These are phyloP conservation scores for Dalbergia cochinchinensis DNA, from an alignment of 306 rosid genomes.

Conservation along the genomic window DNA sequence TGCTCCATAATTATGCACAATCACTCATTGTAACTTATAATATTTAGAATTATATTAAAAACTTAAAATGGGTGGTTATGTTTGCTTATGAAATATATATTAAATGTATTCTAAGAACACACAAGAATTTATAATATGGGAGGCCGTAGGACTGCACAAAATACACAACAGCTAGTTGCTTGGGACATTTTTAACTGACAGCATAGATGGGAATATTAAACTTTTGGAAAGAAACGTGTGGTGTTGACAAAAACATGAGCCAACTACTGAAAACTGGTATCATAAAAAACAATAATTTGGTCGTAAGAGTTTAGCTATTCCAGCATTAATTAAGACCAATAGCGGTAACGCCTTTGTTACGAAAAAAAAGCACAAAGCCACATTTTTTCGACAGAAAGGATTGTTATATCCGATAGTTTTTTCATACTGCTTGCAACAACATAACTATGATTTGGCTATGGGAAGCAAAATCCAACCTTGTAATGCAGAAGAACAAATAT, in stretches of 20 bases:
- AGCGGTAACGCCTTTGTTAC: neutral
- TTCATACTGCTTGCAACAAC: slow-evolving; percentile 5
- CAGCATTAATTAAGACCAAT: neutral
- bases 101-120: too few species aligned
- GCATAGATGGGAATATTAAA: neutral
- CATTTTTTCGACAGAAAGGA: neutral
- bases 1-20: too few species aligned
- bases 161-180: neutral
- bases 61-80: too few species aligned
- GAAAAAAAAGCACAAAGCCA: neutral
- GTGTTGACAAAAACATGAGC: slow-evolving; percentile 1
- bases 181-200: slow-evolving; percentile 8
- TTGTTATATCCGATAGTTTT: neutral
- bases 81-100: too few species aligned
- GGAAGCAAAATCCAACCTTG: too few species aligned
- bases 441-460: neutral
- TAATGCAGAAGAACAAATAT: too few species aligned
- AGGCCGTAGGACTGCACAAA: neutral
- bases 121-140: too few species aligned
- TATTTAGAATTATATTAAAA: too few species aligned
- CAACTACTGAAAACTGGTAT: neutral
- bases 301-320: neutral
- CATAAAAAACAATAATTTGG: neutral
- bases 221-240: slow-evolving; percentile 5
- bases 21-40: too few species aligned